Evolutionary conservation across 495 filamentous ascomycete species (phyloP), one percentile per base, ranked within the genome.

Genomic region (Annulohypoxylon bovei): DNA sequence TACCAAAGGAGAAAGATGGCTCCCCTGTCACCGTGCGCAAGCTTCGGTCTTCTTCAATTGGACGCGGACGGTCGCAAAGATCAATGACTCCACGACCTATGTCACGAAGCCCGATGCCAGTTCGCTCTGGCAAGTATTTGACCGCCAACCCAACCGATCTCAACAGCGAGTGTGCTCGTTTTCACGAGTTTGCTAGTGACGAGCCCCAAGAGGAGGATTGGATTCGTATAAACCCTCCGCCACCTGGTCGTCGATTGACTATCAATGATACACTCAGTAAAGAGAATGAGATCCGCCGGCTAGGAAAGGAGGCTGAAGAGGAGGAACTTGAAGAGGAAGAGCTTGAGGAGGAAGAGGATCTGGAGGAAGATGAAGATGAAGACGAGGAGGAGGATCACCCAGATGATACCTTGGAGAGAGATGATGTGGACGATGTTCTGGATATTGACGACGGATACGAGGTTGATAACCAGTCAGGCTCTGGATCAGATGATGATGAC

Each of bases 171-270:
- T 80, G 89, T 83, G 60, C 90, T 68, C 88, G 92, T 18, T 98
- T 98, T 77, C 93, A 98, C 76, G 95, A 97, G 73, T 98, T 98
- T 79, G 94, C 92, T 9, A 94, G 90, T 75, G 91, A 90, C 32
- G 84, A 90, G 61, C 87, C 89, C 28, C 87, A 91, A 68, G 91
- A 94, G 68, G 93, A 96, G 65, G 93, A 95, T 73, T 97, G 94
- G 94, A 89, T 92, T 23, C 88, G 85, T 39, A 88, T 90, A 62
- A 85, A 91, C 47, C 35, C 85, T 77, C 54, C 89, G 78, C 53
- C 77, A 22, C 83, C 89, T 65, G 82, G 84, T 52, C 83, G 86
- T 32, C 92, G 91, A 74, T 85, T 97, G 42, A 97, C 94, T 18
- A 85, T 99, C 67, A 89, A 89, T 71, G 96, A 98, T 77, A 95